A percentile compares a stretch with the other conserved stretches of the same genome.
These are phyloP conservation scores for Mycena olivaceomarginata DNA, from an alignment of 768 basidiomycete genomes.

Conservation along the genomic window DNA sequence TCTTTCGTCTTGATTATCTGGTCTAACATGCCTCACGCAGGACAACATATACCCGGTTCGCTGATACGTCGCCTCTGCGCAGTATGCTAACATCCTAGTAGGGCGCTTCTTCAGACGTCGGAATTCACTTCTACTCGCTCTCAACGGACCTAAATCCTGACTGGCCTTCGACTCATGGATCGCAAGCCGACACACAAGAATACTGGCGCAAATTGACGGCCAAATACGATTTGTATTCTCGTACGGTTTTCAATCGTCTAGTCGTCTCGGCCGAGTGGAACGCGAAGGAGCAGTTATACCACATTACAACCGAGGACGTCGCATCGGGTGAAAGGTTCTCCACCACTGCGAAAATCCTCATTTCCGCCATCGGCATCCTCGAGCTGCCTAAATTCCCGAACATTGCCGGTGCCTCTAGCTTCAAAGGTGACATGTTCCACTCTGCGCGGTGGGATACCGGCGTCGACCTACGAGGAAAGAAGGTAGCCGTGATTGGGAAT, in stretches of 20 bases:
- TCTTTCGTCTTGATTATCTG: neutral
- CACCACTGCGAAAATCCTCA: slow-evolving; percentile 65
- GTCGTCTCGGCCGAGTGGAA: slow-evolving; percentile 71
- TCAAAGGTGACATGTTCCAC: slow-evolving; percentile 72
- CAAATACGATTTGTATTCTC: slow-evolving; percentile 64
- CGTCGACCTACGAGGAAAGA: slow-evolving; percentile 64
- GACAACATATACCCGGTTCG: slow-evolving; percentile 60
- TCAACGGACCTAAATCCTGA: slow-evolving; percentile 68
- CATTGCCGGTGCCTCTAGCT: slow-evolving; percentile 59
- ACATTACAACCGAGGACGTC: slow-evolving; percentile 53
- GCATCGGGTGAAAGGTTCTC: slow-evolving; percentile 52
- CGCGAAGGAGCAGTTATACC: slow-evolving; percentile 50
- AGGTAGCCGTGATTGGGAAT: slow-evolving; percentile 78
- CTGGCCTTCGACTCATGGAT: slow-evolving; percentile 65
- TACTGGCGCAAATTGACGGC: slow-evolving; percentile 64
- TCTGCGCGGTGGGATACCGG: slow-evolving; percentile 69
- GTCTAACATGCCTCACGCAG: slow-evolving; percentile 40
- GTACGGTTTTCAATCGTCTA: slow-evolving; percentile 64
- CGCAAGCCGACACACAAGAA: slow-evolving; percentile 62
- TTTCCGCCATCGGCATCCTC: slow-evolving; percentile 72
- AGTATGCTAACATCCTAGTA: slow-evolving; percentile 53
- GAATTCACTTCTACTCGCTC: slow-evolving; percentile 65
- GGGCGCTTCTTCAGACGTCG: slow-evolving; percentile 67
- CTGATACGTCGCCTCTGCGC: neutral
- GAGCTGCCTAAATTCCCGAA: slow-evolving; percentile 63